These are phyloP conservation scores for Arthrinium puccinioides DNA, from an alignment of 2,329 filamentous ascomycete genomes.

Conservation along the genomic window DNA sequence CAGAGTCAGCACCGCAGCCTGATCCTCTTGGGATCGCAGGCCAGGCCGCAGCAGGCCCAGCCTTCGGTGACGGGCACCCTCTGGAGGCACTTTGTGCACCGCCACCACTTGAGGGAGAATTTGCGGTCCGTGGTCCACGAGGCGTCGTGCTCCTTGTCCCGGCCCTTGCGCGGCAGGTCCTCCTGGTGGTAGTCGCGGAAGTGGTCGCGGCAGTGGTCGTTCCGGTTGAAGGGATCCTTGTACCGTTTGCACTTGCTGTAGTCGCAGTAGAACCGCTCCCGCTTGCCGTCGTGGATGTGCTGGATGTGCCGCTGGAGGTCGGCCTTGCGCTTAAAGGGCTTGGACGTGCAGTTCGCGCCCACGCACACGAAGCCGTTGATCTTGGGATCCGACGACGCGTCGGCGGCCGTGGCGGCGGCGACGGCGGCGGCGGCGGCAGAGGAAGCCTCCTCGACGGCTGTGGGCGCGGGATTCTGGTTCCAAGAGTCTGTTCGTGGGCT, in stretches of 20 bases:
- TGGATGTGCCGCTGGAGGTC: constrained; percentile 47
- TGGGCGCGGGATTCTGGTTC: too few relatives aligned
- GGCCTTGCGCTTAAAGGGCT: constrained; percentile 43
- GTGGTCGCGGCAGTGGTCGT: constrained; percentile 52
- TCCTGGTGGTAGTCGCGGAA: constrained; percentile 48
- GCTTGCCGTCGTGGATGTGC: constrained; percentile 40
- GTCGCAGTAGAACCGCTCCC: constrained; percentile 42
- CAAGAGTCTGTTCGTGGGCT: too few relatives aligned
- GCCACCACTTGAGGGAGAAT: constrained; percentile 40
- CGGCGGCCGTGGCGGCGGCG: too few relatives aligned
- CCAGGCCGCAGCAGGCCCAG: constrained; percentile 43
- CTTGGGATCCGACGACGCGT: too few relatives aligned
- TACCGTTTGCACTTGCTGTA: constrained; percentile 40
- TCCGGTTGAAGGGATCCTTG: constrained; percentile 40
- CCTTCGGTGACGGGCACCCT: constrained; percentile 33
- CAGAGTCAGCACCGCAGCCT: too few relatives aligned
- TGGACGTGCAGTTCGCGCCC: constrained; percentile 39
- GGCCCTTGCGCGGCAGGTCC: constrained; percentile 24
- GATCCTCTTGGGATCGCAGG: constrained; percentile 35
- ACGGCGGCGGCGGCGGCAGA: too few relatives aligned
- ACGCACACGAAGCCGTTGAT: too few relatives aligned
- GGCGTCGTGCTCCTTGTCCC: constrained; percentile 19
- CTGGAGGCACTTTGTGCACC: constrained; percentile 44
- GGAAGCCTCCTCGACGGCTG: too few relatives aligned
- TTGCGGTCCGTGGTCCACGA: constrained; percentile 33